phyloP scores from a whole-genome alignment of 2,329 filamentous ascomycete species.

The Blumeria hordei region DNA sequence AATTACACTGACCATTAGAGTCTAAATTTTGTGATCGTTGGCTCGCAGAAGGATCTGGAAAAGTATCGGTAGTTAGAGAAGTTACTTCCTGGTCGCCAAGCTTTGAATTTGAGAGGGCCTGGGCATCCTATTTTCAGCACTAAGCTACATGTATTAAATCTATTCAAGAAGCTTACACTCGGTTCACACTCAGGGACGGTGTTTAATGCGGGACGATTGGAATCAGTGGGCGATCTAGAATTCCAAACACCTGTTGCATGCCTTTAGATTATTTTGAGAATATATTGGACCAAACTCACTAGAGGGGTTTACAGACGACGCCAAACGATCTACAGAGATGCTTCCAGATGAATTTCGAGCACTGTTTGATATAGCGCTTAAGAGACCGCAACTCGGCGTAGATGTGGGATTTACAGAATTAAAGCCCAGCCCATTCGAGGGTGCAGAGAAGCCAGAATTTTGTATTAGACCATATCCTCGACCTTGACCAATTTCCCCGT shows the following conservation, averaged over 20 bases:
- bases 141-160: background rate
- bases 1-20: conserved; percentile 7
- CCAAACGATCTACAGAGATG: conserved; percentile 17
- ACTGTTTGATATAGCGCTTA: conserved; percentile 39
- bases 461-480: conserved; percentile 27
- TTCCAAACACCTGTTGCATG: conserved; percentile 7
- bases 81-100: conserved; percentile 8
- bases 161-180: conserved; percentile 7
- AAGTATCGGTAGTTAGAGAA: background rate
- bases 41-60: background rate
- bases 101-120: conserved; percentile 10
- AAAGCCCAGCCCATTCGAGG: conserved; percentile 19
- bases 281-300: conserved; percentile 7
- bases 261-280: background rate
- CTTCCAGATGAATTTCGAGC: conserved; percentile 23
- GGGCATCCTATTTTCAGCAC: background rate
- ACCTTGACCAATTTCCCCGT: conserved; percentile 33
- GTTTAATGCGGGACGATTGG: conserved; percentile 7
- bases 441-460: conserved; percentile 29
- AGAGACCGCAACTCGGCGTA: conserved; percentile 32
- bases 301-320: conserved; percentile 12
- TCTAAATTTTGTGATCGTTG: conserved; percentile 8
- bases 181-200: conserved; percentile 8
- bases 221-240: conserved; percentile 11
- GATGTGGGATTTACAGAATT: conserved; percentile 15